phyloP scores from a whole-genome alignment of 176 grass and related monocot species.

The Oryza glumipatula region DNA sequence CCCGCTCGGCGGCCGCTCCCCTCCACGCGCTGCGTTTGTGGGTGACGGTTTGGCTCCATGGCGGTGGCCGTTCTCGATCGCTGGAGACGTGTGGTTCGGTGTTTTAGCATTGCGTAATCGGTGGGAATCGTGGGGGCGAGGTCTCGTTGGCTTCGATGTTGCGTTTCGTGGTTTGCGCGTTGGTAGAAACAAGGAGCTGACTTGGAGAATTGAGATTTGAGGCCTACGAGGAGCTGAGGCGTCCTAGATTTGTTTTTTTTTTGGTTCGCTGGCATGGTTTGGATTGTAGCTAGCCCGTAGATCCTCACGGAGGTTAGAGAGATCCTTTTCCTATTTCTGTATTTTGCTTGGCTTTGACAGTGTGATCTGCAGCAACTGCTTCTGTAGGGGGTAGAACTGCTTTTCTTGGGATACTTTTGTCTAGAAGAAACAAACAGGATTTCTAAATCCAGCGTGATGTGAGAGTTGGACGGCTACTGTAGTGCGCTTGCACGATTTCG shows the following conservation, averaged over 20 bases:
- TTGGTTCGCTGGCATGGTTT: neutral
- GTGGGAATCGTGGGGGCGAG: neutral
- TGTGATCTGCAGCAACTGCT: neutral
- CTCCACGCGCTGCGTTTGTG: neutral
- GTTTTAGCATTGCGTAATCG: neutral
- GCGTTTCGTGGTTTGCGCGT: neutral
- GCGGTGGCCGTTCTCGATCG: neutral
- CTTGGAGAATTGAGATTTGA: neutral
- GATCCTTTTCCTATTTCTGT: neutral
- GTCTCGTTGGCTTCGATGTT: neutral
- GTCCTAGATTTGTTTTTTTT: neutral
- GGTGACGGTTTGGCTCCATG: neutral
- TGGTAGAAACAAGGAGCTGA: neutral
- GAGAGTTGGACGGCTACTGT: neutral
- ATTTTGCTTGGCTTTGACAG: neutral
- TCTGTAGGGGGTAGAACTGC: neutral
- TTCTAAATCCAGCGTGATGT: neutral
- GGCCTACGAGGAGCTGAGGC: neutral
- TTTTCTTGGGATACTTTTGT: neutral
- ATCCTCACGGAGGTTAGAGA: neutral
- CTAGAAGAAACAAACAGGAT: neutral
- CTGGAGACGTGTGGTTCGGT: neutral
- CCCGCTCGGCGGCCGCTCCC: no score
- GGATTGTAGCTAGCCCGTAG: neutral
- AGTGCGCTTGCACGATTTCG: neutral